phyloP scores from a whole-genome alignment of 2,329 filamentous ascomycete genomes.

The Penicillium expansum region DNA sequence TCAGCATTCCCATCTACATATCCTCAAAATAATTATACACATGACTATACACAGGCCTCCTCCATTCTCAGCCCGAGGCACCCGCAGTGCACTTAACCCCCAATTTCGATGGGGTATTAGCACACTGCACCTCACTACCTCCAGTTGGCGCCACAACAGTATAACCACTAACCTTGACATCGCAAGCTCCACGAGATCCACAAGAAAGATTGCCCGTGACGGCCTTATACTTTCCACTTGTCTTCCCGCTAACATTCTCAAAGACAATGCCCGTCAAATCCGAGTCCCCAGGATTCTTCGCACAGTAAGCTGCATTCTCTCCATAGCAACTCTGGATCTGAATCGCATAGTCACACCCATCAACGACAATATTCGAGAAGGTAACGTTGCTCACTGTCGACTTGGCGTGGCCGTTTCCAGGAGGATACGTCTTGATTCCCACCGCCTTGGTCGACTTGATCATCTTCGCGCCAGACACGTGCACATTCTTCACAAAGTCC shows the following conservation, averaged over 20 bases:
- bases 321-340: constrained; percentile 49
- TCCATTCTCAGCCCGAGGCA: constrained; percentile 31
- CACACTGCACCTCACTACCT: constrained; percentile 34
- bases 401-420: constrained; percentile 36
- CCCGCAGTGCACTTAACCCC: constrained; percentile 36
- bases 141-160: constrained; percentile 36
- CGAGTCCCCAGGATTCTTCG: constrained; percentile 34
- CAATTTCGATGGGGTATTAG: constrained; percentile 32
- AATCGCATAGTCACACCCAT: constrained; percentile 44
- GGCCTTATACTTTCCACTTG: constrained; percentile 37
- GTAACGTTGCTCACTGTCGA: constrained; percentile 46
- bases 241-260: constrained; percentile 41
- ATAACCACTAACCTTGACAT: constrained; percentile 34
- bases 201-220: constrained; percentile 42
- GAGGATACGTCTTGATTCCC: constrained; percentile 49
- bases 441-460: constrained; percentile 45
- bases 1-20: neutral
- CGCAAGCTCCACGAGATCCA: constrained; percentile 39
- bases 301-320: constrained; percentile 38
- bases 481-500: constrained; percentile 47
- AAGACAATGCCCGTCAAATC: constrained; percentile 38
- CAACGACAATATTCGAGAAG: constrained; percentile 38
- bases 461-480: constrained; percentile 44
- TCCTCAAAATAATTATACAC: too few species aligned
- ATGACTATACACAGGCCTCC: neutral